phyloP scores from a whole-genome alignment of 2,329 filamentous ascomycete species.

The Cyanodermella asteris region DNA sequence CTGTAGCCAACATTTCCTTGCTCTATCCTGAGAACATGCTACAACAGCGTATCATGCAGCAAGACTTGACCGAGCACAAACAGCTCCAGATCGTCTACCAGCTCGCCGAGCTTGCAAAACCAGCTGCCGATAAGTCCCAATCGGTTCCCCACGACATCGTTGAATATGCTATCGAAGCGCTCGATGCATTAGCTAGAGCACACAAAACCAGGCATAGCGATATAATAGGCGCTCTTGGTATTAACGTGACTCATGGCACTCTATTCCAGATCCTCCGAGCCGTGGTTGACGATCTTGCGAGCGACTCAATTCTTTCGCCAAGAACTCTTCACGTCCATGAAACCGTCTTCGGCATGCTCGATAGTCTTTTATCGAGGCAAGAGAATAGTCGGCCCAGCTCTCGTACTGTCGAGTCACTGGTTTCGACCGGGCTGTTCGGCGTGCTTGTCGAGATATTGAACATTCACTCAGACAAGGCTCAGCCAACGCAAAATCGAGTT shows the following conservation, averaged over 20 bases:
- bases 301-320: slow-evolving; percentile 29
- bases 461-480: slow-evolving; percentile 59
- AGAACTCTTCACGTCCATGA: too few species aligned
- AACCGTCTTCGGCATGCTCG: slow-evolving; percentile 67
- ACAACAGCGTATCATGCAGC: slow-evolving; percentile 61
- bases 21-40: slow-evolving; percentile 70
- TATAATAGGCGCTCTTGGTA: slow-evolving; percentile 73
- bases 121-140: slow-evolving; percentile 45
- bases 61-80: slow-evolving; percentile 75
- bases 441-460: slow-evolving; percentile 76
- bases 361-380: too few species aligned
- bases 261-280: slow-evolving; percentile 84
- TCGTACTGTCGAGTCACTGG: slow-evolving; percentile 61
- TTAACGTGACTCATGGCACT: slow-evolving; percentile 89
- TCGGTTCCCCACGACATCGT: slow-evolving; percentile 57
- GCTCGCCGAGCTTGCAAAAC: slow-evolving; percentile 75
- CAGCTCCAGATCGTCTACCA: slow-evolving; percentile 81
- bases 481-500: slow-evolving; percentile 63
- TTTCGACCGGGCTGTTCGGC: slow-evolving; percentile 72
- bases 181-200: slow-evolving; percentile 71
- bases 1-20: slow-evolving; percentile 78
- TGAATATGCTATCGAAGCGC: slow-evolving; percentile 54
- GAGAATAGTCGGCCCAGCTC: too few species aligned
- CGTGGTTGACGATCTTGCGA: slow-evolving; percentile 60
- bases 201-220: slow-evolving; percentile 58